phyloP scores from a whole-genome alignment of 192 early-diverging fungal species.

The Coemansia interrupta region DNA sequence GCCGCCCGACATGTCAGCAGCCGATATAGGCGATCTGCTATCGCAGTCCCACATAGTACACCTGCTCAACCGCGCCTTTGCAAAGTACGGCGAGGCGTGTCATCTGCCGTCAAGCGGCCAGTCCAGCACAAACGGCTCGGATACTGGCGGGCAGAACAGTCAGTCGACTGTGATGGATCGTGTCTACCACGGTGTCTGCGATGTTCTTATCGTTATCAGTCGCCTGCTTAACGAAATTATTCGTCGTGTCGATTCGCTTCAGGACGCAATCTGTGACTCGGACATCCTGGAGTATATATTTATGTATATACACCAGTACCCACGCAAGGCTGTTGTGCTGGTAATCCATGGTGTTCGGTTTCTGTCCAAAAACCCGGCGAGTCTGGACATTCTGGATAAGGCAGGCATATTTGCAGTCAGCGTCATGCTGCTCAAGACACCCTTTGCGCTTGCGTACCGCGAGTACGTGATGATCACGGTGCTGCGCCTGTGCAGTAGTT shows the following conservation, averaged over 20 bases:
- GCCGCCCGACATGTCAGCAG: constrained; percentile 28
- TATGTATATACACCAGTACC: constrained; percentile 30
- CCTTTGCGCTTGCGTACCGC: constrained; percentile 36
- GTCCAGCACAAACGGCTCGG: constrained; percentile 31
- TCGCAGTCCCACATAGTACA: constrained; percentile 24
- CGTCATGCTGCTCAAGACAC: constrained; percentile 29
- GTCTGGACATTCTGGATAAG: constrained; percentile 45
- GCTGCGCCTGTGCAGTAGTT: constrained; percentile 43
- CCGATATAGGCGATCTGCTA: constrained; percentile 39
- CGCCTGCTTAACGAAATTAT: constrained; percentile 48
- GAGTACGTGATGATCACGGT: constrained; percentile 53
- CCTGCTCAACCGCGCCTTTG: constrained; percentile 25
- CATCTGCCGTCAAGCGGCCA: constrained; percentile 26
- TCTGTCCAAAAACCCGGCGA: constrained; percentile 51
- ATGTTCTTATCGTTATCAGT: constrained; percentile 42
- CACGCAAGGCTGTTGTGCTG: constrained; percentile 43
- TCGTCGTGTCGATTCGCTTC: constrained; percentile 32
- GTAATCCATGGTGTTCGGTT: constrained; percentile 45
- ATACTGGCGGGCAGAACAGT: constrained; percentile 11
- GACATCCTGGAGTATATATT: constrained; percentile 37
- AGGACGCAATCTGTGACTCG: constrained; percentile 48
- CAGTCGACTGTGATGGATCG: constrained; percentile 34
- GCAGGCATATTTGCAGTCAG: constrained; percentile 46
- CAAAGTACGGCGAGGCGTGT: constrained; percentile 48
- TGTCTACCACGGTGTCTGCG: constrained; percentile 40